phyloP scores from a whole-genome alignment of 495 filamentous ascomycete species.

The Articulospora tetracladia region DNA sequence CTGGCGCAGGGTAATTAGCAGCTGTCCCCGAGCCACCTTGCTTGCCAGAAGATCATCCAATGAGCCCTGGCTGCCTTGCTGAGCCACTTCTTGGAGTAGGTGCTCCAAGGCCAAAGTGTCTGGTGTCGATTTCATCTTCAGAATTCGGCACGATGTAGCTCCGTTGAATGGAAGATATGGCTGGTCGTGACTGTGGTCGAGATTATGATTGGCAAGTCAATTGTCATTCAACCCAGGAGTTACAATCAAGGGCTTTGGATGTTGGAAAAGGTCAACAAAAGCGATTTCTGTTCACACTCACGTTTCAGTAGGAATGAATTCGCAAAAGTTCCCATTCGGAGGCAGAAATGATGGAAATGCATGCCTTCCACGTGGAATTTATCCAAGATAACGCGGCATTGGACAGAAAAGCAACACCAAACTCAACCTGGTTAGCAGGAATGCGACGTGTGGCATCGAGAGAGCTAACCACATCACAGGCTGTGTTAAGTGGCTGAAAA shows the following conservation, averaged over 20 bases:
- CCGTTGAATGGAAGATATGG: no score
- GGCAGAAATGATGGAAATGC: neutral
- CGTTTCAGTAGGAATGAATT: neutral
- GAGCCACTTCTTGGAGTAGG: neutral
- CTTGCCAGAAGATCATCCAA: neutral
- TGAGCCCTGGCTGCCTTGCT: neutral
- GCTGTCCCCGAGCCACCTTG: neutral
- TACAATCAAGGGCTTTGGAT: no score
- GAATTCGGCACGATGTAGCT: neutral
- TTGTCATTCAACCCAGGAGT: no score
- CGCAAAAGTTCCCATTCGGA: neutral
- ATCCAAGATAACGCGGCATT: neutral
- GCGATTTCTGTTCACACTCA: neutral
- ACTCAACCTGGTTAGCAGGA: no score
- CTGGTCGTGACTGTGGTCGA: no score
- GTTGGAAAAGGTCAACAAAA: neutral
- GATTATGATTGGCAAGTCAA: no score
- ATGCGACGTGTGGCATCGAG: no score
- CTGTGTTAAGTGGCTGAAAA: no score
- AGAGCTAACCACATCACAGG: no score
- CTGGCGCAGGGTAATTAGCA: slow-evolving; percentile 3
- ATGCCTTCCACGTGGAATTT: neutral
- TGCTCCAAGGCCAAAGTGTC: neutral
- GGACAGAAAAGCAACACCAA: no score
- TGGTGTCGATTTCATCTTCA: neutral